phyloP scores from a whole-genome alignment of 75 land plant species.

The Cunninghamia lanceolata region DNA sequence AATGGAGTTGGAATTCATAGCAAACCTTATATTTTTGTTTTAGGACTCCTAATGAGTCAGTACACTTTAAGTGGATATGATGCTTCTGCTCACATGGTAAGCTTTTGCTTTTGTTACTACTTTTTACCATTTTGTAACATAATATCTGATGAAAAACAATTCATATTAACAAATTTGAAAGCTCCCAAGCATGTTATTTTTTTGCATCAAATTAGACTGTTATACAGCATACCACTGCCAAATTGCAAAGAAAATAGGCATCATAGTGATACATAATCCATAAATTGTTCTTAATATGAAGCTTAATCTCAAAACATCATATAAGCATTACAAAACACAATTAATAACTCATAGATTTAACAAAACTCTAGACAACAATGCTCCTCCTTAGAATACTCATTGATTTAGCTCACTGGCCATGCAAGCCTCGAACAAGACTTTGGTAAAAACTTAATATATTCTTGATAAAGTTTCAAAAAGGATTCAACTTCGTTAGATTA shows the following conservation, averaged over 20 bases:
- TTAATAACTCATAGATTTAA: background rate
- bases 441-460: background rate
- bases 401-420: background rate
- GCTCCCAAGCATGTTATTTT: background rate
- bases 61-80: constrained; percentile 89
- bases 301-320: background rate
- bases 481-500: background rate
- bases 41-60: constrained; percentile 93
- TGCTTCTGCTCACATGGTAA: constrained; percentile 95
- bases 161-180: background rate
- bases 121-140: background rate
- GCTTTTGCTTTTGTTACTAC: constrained; percentile 9
- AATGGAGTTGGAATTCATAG: constrained; percentile 60
- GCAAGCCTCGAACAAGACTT: background rate
- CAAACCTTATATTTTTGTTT: constrained; percentile 70
- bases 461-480: background rate
- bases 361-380: background rate
- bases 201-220: background rate
- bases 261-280: background rate
- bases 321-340: background rate
- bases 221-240: background rate
- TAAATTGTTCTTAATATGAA: background rate
- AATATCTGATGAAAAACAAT: background rate
- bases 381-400: background rate
- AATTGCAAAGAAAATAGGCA: background rate